These are phyloP conservation scores for Ramaria sp. DNA, from an alignment of 768 basidiomycete genomes.

Conservation along the genomic window DNA sequence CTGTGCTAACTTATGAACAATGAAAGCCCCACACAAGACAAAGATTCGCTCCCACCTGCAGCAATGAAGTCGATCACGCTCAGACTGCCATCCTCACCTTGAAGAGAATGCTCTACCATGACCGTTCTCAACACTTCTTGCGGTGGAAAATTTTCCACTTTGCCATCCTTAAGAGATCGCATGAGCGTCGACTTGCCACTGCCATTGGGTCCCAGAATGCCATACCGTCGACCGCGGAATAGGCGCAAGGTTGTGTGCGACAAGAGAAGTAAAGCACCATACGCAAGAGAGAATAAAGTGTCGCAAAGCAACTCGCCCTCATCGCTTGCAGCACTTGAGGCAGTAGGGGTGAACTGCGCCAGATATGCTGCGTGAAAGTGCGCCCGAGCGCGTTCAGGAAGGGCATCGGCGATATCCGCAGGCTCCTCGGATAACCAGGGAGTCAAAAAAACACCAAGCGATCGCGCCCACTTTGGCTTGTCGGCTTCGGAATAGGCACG, in stretches of 20 bases:
- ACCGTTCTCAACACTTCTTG: slow-evolving; percentile 78
- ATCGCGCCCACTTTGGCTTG: slow-evolving; percentile 50
- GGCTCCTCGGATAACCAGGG: slow-evolving; percentile 47
- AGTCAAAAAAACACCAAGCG: slow-evolving; percentile 57
- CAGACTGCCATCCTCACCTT: slow-evolving; percentile 81
- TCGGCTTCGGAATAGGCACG: slow-evolving; percentile 46
- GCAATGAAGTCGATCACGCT: slow-evolving; percentile 87
- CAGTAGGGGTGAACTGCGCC: slow-evolving; percentile 45
- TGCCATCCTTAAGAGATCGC: slow-evolving; percentile 90
- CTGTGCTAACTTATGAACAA: slow-evolving; percentile 25
- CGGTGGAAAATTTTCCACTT: slow-evolving; percentile 93
- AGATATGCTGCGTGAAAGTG: slow-evolving; percentile 52
- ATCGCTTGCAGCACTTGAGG: slow-evolving; percentile 32
- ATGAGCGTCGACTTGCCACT: slow-evolving; percentile 93
- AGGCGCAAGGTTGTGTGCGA: slow-evolving; percentile 90
- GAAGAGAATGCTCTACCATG: slow-evolving; percentile 96
- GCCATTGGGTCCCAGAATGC: slow-evolving; percentile 93
- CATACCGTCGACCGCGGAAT: slow-evolving; percentile 85
- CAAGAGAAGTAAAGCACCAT: slow-evolving; percentile 86
- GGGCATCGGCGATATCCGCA: slow-evolving; percentile 31
- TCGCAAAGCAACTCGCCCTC: slow-evolving; percentile 87
- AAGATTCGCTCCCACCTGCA: slow-evolving; percentile 41
- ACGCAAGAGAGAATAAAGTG: slow-evolving; percentile 90
- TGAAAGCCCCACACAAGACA: not conserved
- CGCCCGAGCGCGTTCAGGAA: slow-evolving; percentile 52